These are phyloP conservation scores for Malassezia nana DNA, from an alignment of 1,284 basidiomycete genomes.

Conservation along the genomic window DNA sequence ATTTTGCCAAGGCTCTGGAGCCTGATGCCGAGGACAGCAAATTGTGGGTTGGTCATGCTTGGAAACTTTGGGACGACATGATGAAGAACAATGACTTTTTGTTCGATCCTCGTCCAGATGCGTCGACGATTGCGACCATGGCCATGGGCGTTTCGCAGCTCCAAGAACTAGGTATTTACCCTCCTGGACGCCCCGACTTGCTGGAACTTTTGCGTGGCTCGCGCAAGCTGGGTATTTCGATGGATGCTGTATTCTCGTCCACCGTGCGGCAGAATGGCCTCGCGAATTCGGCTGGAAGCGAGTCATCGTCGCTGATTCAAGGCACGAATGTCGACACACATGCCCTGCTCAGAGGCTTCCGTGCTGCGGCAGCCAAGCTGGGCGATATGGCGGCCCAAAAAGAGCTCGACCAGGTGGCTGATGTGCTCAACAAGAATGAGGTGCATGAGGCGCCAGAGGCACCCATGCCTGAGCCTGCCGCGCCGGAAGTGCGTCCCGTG, in stretches of 20 bases:
- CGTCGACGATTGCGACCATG: constrained; percentile 32
- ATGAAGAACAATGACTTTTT: constrained; percentile 6
- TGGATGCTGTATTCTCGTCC: constrained; percentile 32
- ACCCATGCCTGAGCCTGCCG: neutral
- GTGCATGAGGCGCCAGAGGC: neutral
- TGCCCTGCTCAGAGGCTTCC: constrained; percentile 21
- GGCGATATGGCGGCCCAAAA: constrained; percentile 24
- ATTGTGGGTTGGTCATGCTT: constrained; percentile 28
- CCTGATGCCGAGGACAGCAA: constrained; percentile 20
- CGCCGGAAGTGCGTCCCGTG: constrained; percentile 26
- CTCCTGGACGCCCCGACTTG: constrained; percentile 20
- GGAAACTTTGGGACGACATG: constrained; percentile 35
- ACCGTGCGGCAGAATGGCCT: constrained; percentile 22
- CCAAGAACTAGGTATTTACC: constrained; percentile 21
- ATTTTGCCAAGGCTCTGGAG: constrained; percentile 31
- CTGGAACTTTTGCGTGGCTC: constrained; percentile 14
- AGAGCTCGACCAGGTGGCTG: constrained; percentile 28
- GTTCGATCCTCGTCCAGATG: constrained; percentile 29
- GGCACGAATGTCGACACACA: neutral
- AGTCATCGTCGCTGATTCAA: neutral
- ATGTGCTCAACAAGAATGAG: constrained; percentile 18
- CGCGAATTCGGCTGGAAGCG: neutral
- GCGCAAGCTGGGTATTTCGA: constrained; percentile 20
- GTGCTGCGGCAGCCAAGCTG: constrained; percentile 22
- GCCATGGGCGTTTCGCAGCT: constrained; percentile 33